Base-by-base conservation (phyloP, 306 rosid genomes). In the Castanea sativa region DNA sequence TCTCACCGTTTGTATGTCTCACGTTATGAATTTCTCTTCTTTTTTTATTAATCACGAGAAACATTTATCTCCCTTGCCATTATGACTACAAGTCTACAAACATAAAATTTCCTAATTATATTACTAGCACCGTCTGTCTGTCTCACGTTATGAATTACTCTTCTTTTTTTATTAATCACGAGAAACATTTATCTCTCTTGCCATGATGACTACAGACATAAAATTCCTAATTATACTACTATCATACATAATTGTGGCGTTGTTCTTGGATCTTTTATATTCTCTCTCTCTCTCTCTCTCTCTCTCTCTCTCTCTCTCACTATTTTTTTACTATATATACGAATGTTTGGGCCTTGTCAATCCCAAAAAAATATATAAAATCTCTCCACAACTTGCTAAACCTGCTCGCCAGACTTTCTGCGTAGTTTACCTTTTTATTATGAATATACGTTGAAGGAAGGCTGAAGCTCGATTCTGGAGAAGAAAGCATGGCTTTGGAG, bases 401-500 rank as follows among this genome's bases (percentile, higher is more conserved):
- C n/a, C 16, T 43, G 74, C 32, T 23, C 49, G 7, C 13, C 43
- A 52, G 3, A 13, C 19, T 49, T 25, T 25, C 55, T 49, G 60
- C 52, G 15, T 51, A 23, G 75, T 21, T 33, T 33, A 5, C 35
- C 35, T 33, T 33, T 33, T 33, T 33, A 33, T 33, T 33, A 4
- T 33, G 35, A 5, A 33, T 5, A 33, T 5, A 33, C 35, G 35
- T 4, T 33, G 59, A 70, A 69, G 65, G 25, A 81, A 69, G 69
- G 45, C 65, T 68, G 72, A 84, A 73, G 83, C 81, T 71, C 81
- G 67, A 78, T 65, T 77, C 59, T 79, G 72, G 55, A 64, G 38
- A 70, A 73, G 69, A 63, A 73, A 89, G 78, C 81, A 89, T 89
- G 92, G 11, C 55, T 74, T 55, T 78, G 84, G 85, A 87, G 83